Base-by-base conservation (phyloP, 768 basidiomycete genomes). In the Phlebiopsis flavidoalba region DNA sequence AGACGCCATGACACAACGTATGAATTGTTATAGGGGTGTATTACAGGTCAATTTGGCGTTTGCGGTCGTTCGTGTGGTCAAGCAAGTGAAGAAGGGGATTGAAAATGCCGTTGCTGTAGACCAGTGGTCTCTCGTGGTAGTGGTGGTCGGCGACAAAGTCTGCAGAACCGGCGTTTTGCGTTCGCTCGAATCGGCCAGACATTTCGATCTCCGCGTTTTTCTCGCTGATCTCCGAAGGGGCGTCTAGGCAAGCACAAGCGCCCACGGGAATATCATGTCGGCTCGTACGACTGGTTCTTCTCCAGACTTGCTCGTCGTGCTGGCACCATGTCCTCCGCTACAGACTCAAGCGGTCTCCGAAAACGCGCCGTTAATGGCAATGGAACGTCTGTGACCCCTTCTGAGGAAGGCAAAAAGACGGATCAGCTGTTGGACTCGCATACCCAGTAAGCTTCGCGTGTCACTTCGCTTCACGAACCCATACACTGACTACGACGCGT, bases 331-430 rank as follows among this genome's bases (percentile, higher is more conserved):
- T 65, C 65, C n/a, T 33, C 58, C 21, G 36, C 52, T 40, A 46
- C 54, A 8, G 55, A 31, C 24, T 31, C 60, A 5, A 60, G 58
- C 26, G 67, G 63, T 31, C 52, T 78, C 53, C 73, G 74, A 36
- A 72, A 76, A 12, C 64, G 68, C 14, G 40, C 31, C 22, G 57
- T 49, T 19, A 56, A 62, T 35, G 63, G 60, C 19, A 78, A 74
- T 45, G 66, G 65, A 45, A 50, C 80, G 19, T 71, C 75, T 45
- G 73, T 64, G 1, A 70, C 85, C 8, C 67, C 68, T 43, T 85
- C 88, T 0, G 87, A 89, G 36, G 84, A 87, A 66, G 93, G 93
- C 46, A 84, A 81, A 60, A 85, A 86, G 72, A 76, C 78, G 11
- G 93, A 95, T 77, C 80, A 83, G 58, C 77, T 84, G 47, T 78